Evolutionary conservation across 805 yeast genomes (phyloP).

Genomic region (Ogataea haglerorum): DNA sequence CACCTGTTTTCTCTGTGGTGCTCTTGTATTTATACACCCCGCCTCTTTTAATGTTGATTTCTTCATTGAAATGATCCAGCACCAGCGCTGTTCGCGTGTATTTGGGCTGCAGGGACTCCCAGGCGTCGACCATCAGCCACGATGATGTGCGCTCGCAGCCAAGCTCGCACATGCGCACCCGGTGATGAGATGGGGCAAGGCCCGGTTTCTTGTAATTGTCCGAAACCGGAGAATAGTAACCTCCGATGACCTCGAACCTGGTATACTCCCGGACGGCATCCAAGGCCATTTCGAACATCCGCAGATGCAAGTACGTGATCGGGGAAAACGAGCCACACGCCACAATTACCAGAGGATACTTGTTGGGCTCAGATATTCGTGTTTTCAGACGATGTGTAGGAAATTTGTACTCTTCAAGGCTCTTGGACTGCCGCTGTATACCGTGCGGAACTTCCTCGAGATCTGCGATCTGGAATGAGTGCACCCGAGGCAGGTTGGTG

Average conservation of each 20-base stretch:
- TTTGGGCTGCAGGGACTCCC: constrained; percentile 91
- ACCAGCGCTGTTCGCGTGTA: constrained; percentile 95
- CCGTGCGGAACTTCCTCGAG: constrained; percentile 97
- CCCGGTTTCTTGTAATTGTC: constrained; percentile 94
- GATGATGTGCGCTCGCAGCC: constrained; percentile 96
- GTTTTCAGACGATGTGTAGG: constrained; percentile 85
- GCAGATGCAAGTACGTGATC: constrained; percentile 85
- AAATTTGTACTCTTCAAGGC: constrained; percentile 65
- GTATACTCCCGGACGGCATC: constrained; percentile 91
- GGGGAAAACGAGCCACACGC: constrained; percentile 99
- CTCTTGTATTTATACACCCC: constrained; percentile 68
- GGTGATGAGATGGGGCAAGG: constrained; percentile 79
- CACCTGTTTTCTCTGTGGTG: constrained; percentile 56
- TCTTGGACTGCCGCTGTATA: constrained; percentile 79
- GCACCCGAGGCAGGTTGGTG: constrained; percentile 39
- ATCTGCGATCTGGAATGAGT: constrained; percentile 75
- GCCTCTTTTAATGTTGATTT: constrained; percentile 83
- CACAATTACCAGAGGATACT: constrained; percentile 87
- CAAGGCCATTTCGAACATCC: constrained; percentile 99
- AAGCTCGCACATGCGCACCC: constrained; percentile 97
- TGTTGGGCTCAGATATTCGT: constrained; percentile 64
- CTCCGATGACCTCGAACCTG: constrained; percentile 92
- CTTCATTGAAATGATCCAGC: constrained; percentile 93
- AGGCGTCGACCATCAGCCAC: constrained; percentile 99
- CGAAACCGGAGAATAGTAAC: constrained; percentile 91